phyloP scores from a whole-genome alignment of 1,284 basidiomycete genomes.

The Sporisorium graminicola region DNA sequence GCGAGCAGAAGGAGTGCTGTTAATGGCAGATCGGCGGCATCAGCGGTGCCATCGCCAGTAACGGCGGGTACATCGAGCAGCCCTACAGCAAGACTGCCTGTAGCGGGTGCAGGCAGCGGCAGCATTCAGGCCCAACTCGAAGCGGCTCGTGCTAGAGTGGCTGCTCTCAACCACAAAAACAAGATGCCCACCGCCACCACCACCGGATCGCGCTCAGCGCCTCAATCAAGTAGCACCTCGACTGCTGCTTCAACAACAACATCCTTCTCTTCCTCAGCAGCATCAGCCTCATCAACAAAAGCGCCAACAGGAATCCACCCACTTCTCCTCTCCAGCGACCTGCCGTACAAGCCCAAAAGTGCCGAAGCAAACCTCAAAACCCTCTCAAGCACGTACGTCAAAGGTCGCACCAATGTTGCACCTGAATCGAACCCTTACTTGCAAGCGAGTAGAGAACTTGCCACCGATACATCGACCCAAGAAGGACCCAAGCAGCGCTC shows the following conservation, averaged over 20 bases:
- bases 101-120: conserved; percentile 2
- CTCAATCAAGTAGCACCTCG: conserved; percentile 3
- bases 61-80: background rate
- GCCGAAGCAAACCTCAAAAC: background rate
- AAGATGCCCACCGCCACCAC: background rate
- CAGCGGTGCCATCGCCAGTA: background rate
- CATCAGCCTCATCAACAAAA: conserved; percentile 21
- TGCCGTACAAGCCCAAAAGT: conserved; percentile 11
- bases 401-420: conserved; percentile 9
- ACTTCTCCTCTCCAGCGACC: conserved; percentile 40
- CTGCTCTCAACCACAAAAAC: conserved; percentile 25
- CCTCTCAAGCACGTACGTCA: conserved; percentile 14
- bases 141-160: conserved; percentile 51
- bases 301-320: conserved; percentile 62
- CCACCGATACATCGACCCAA: conserved; percentile 10
- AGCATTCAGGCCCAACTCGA: conserved; percentile 56
- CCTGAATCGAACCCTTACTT: conserved; percentile 60
- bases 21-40: background rate
- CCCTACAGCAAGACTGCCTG: background rate
- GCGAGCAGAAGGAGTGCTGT: background rate
- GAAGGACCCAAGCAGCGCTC: conserved; percentile 46
- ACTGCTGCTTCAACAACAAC: background rate
- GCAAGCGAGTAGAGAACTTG: conserved; percentile 25
- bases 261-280: background rate
- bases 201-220: background rate